Evolutionary conservation across 179 eudicot genomes (phyloP), one percentile per base, ranked within the genome.

Genomic region (Silene noctiflora): DNA sequence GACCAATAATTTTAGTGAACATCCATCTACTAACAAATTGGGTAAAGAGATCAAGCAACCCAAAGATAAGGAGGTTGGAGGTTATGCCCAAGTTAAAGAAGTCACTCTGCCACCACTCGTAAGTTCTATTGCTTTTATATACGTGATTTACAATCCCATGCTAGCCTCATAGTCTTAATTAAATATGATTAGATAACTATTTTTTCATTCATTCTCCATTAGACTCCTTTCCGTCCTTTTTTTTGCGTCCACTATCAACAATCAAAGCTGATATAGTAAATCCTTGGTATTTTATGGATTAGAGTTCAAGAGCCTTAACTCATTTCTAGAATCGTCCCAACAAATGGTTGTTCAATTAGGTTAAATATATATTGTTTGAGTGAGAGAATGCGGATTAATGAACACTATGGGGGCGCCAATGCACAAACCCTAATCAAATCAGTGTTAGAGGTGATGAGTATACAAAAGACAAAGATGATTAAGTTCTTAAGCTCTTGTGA

Each of bases 61-160:
- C 10, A 73, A 56, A 13, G 74, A 72, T 42, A 71, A 21, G 66
- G 84, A 72, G 31, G 42, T 62, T 13, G 81, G 74, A 84, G 74
- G 72, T 69, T 79, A 55, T 79, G 84, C 84, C 58, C 77, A 73
- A 67, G 75, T 55, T 55, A 78, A 81, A 68, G 89, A 84, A 81
- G 89, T 92, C 67, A 83, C 87, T 22, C 86, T 82, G 78, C 91
- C 85, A 58, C 97, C 94, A 20, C 74, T 27, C 74, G 97, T 94
- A 92, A 91, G 97, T 81, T 66, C 22, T 74, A 6, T 70, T 11
- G 3, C 60, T 6, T 51, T 51, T 48, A 25, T 53, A 21, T 27
- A 53, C 55, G 21, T 24, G 59, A 25, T 71, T 6, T 60, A 6
- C 13, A 22, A 25, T 44, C 27, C 51, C 7, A 3, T 59, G 31